Evolutionary conservation across 768 basidiomycete species (phyloP), one percentile per base, ranked within the genome.

Genomic region (Mrakia blollopis): DNA sequence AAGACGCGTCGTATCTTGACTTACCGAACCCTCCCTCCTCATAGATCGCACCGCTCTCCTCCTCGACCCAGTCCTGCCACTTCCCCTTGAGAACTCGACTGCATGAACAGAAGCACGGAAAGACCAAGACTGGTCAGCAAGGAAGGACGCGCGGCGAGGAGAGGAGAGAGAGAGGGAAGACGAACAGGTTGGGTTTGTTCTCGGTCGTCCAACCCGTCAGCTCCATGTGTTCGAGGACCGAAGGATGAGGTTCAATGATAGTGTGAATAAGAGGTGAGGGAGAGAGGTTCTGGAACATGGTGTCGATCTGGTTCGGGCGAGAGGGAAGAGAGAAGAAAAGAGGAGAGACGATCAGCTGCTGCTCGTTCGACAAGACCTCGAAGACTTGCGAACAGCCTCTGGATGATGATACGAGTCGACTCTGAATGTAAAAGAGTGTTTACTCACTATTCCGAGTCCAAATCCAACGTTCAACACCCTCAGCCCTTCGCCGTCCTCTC

Each of bases 201-300:
- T 78, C 73, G 16, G 37, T 89, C 86, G 81, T 91, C 91, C 96
- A 97, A 0, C 94, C 86, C 84, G 85, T 80, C 39, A 86, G 84
- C 78, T 87, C 88, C 89, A 97, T 94, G 80, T 92, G 87, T 69
- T 86, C 84, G n/a, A 98, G 87, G 5, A 98, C 94, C 81, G 94
- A 92, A 0, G 91, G 91, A 81, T 99, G 97, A 1, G 96, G 90
- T 84, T 99, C 97, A 75, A 98, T 89, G 80, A 99, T 96, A 76
- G 92, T 89, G 82, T 99, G 97, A 61, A 88, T 85, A 21, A 86
- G 80, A 0, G 94, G 94, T 44, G 85, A 85, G 8, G 85, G 84
- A 4, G 87, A 81, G 21, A 91, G 84, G 4, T 85, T 82, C 84
- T 94, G 92, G 83, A 98, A 93, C 60, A 92, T 84, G 35, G 85